These are phyloP conservation scores for Schwanniomyces yamadae DNA, from an alignment of 805 yeast species.

Conservation along the genomic window DNA sequence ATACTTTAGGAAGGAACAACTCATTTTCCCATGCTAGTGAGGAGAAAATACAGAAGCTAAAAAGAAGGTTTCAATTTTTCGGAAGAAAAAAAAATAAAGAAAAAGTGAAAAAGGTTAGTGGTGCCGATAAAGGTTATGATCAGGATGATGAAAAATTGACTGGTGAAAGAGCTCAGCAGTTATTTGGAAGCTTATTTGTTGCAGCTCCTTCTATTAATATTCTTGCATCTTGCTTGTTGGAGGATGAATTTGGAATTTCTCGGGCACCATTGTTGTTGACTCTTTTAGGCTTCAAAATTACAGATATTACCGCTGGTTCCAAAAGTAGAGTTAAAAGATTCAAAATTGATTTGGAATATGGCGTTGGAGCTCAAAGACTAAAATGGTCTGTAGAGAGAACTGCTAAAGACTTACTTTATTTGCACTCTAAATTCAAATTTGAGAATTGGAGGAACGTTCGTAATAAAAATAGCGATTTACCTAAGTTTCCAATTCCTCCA, in stretches of 20 bases:
- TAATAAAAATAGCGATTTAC: conserved; percentile 39
- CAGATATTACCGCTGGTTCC: conserved; percentile 45
- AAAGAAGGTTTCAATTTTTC: conserved; percentile 21
- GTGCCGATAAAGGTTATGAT: conserved; percentile 16
- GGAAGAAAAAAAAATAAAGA: conserved; percentile 25
- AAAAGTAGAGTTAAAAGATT: conserved; percentile 46
- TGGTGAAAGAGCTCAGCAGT: conserved; percentile 35
- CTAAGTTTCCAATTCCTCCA: conserved; percentile 46
- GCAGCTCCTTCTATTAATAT: conserved; percentile 76
- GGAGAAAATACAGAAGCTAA: conserved; percentile 18
- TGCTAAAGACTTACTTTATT: conserved; percentile 64
- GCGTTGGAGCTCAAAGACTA: conserved; percentile 74
- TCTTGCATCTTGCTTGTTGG: conserved; percentile 69
- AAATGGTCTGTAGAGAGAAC: conserved; percentile 79
- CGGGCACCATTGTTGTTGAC: conserved; percentile 83
- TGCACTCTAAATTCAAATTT: conserved; percentile 68
- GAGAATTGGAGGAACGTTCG: conserved; percentile 35
- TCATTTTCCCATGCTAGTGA: conserved; percentile 6
- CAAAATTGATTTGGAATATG: conserved; percentile 82
- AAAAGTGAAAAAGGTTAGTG: conserved; percentile 17
- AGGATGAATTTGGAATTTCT: conserved; percentile 72
- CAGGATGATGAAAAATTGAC: conserved; percentile 28
- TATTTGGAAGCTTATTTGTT: conserved; percentile 47
- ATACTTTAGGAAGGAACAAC: neutral
- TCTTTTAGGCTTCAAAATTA: conserved; percentile 64